Base-by-base conservation (phyloP, 2,329 filamentous ascomycete species). In the Teratosphaeria zuluensis region DNA sequence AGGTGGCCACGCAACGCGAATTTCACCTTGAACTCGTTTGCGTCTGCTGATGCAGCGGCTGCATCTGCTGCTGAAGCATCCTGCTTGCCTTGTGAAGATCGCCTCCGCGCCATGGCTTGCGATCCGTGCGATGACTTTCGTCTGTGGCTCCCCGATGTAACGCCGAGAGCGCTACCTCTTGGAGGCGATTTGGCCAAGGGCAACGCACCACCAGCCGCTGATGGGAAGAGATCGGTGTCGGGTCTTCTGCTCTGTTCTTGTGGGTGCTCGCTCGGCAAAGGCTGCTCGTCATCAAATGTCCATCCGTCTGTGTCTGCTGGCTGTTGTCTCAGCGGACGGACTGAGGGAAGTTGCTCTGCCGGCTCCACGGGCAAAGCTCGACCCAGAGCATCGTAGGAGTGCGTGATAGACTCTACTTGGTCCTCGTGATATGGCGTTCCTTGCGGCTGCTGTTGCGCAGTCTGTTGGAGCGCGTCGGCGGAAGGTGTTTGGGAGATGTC, bases 1-100 rank as follows among this genome's bases (percentile, higher is more conserved):
- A 99, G 81, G 72, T 99, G 94, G 1, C 94, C 94, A 56, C 92
- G 83, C 4, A 99, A 80, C 4, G 91, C 92, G 70, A 96, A 97
- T 55, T 91, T 85, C 59, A 97, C 87, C 74, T 95, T 96, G 77
- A 99, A 97, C 65, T 83, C 90, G 16, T 85, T 82, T 30, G 79
- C 83, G 61, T 96, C 92, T 80, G 52, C 56, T 46, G 86, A 89
- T 51, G 70, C 62, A 24, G 64, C 61, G 30, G 51, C 51, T 32
- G 72, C 70, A 14, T 73, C 71, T 24, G 76, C 68, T 8, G 71
- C 69, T 35, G 83, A 48, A 35, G 73, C 80, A 21, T 96, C 91
- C 7, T 61, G 63, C 54, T 70, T 71, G 53, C 69, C 69, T 56
- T 83, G 78, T 62, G 85, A 89, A 65, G 80, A 84, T 63, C 80